Percentiles rank a stretch among this genome's conserved stretches.
phyloP scores from a whole-genome alignment of 306 rosid species.

The Macrotyloma uniflorum region DNA sequence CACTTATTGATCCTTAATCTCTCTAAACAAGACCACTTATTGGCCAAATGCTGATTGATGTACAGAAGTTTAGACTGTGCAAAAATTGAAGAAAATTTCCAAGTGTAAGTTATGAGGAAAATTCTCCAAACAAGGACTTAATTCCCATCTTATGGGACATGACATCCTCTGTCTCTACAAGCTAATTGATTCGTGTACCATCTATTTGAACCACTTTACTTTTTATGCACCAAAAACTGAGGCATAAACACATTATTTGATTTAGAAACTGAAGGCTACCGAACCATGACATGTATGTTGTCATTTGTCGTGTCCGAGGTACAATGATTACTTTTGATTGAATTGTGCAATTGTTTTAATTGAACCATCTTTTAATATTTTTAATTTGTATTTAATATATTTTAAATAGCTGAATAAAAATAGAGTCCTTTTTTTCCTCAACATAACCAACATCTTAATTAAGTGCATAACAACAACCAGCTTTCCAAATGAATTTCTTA shows the following conservation, averaged over 20 bases:
- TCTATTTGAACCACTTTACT: not conserved
- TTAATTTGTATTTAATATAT: too few relatives aligned
- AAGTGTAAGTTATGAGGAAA: not conserved
- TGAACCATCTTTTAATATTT: too few relatives aligned
- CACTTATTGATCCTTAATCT: not conserved
- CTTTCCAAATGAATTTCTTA: not conserved
- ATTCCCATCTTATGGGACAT: slow-evolving; percentile 30
- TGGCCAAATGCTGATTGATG: too few relatives aligned
- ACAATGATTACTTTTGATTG: not conserved
- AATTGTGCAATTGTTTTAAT: not conserved
- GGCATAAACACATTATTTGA: not conserved
- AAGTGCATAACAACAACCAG: not conserved
- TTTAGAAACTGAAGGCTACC: not conserved
- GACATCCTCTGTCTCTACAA: slow-evolving; percentile 11
- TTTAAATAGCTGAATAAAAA: not conserved
- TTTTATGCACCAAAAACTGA: not conserved
- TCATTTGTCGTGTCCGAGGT: not conserved
- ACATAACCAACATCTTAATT: not conserved
- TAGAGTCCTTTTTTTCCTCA: not conserved
- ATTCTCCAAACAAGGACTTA: too few relatives aligned
- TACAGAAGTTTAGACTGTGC: not conserved
- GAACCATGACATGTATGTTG: not conserved
- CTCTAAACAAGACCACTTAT: too few relatives aligned
- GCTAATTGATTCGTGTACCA: not conserved
- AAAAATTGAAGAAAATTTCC: slow-evolving; percentile 19